Conservation (phyloP, 2,329 filamentous ascomycete species). For the Didymella sp. region DNA sequence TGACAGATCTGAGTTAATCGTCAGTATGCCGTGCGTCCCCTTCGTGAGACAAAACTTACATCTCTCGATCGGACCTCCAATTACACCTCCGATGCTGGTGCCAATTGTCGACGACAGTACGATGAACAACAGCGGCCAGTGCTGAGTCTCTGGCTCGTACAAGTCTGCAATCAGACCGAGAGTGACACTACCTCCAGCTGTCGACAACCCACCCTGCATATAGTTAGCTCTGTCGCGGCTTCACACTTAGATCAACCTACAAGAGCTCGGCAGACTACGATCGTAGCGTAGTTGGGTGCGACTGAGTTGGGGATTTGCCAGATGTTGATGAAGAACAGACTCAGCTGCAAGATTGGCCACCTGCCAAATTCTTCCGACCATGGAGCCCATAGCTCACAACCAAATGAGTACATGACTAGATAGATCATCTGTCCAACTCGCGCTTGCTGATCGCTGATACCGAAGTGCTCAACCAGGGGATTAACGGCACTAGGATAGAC, state of each 20-base stretch:
- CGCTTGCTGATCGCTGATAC: conserved; percentile 41
- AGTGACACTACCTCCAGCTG: conserved; percentile 69
- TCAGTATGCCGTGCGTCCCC: conserved; percentile 59
- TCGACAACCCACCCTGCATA: conserved; percentile 48
- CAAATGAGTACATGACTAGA: conserved; percentile 79
- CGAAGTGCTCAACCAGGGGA: conserved; percentile 66
- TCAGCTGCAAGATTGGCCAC: conserved; percentile 62
- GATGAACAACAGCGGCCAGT: conserved; percentile 65
- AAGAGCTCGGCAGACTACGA: conserved; percentile 65
- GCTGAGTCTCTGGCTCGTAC: conserved; percentile 64
- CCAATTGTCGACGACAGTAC: conserved; percentile 64
- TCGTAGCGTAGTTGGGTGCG: conserved; percentile 67
- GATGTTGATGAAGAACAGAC: conserved; percentile 66
- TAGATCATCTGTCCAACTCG: conserved; percentile 56
- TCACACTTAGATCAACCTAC: conserved; percentile 57
- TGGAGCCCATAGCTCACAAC: conserved; percentile 83
- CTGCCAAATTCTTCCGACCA: conserved; percentile 78
- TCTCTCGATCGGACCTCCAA: conserved; percentile 61
- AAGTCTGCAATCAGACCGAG: conserved; percentile 69
- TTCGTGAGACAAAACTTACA: conserved; percentile 26
- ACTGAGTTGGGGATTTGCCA: conserved; percentile 72
- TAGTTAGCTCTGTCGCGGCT: conserved; percentile 14
- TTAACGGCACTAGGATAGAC: conserved; percentile 61
- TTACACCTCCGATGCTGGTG: conserved; percentile 75
- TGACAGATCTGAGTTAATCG: conserved; percentile 48